A percentile compares a stretch with the other conserved stretches of the same genome.
These are phyloP conservation scores for Yarrowia divulgata DNA, from an alignment of 805 yeast genomes.

Conservation along the genomic window DNA sequence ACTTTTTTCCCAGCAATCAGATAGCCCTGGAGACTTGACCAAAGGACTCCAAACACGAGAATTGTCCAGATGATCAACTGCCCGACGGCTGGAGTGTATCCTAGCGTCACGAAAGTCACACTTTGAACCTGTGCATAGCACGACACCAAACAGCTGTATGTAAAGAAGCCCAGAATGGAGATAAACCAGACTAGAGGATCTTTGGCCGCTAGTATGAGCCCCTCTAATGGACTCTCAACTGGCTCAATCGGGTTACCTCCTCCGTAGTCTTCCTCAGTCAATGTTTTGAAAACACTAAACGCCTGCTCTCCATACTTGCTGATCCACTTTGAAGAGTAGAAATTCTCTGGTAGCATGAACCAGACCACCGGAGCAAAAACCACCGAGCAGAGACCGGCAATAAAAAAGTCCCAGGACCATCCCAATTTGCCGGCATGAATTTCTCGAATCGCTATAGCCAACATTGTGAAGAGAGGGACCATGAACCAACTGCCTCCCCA, in stretches of 20 bases:
- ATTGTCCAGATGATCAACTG: conserved; percentile 9
- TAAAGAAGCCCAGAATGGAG: conserved; percentile 8
- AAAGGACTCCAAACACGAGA: conserved; percentile 1
- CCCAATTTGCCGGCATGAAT: neutral
- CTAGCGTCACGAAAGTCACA: neutral
- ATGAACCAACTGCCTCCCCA: conserved; percentile 6
- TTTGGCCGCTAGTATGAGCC: neutral
- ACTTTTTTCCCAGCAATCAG: neutral
- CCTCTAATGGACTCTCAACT: neutral
- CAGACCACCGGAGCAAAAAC: conserved; percentile 2
- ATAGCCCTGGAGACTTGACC: conserved; percentile 5
- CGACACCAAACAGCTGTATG: neutral
- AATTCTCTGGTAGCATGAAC: neutral
- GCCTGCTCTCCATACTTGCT: conserved; percentile 4
- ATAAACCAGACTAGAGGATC: conserved; percentile 2
- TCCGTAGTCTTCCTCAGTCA: conserved; percentile 1
- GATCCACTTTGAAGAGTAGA: conserved; percentile 3
- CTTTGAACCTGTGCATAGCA: neutral
- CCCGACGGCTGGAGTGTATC: neutral
- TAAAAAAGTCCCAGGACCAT: conserved; percentile 17
- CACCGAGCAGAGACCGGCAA: neutral
- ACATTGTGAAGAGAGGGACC: conserved; percentile 7
- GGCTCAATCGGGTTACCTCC: conserved; percentile 5
- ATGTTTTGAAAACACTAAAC: neutral
- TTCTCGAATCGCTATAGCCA: neutral